Evolutionary conservation across 2,329 filamentous ascomycete species (phyloP), one percentile per base, ranked within the genome.

Genomic region (Pseudophaeomoniella oleicola): DNA sequence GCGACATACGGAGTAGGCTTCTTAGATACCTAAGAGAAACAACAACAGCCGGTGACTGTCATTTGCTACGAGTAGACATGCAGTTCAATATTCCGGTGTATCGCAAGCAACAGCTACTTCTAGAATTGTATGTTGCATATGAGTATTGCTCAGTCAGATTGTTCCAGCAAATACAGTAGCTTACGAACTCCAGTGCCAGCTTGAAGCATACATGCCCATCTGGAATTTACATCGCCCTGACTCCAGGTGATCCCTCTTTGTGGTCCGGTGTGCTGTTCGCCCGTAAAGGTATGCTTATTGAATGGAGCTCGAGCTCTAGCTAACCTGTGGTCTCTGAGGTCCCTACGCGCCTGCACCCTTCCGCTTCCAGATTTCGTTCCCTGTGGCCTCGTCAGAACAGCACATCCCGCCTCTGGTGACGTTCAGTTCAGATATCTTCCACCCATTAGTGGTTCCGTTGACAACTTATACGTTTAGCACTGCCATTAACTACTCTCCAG

Each of bases 401-500:
- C 62, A 69, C 36, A 62, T 83, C 14, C 83, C 88, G 35, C 90
- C 90, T 6, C 67, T 87, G 13, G 75, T 98, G 45, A 88, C 80
- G 37, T 94, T 98, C 58, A 73, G 76, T 32, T 92, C 84, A 47
- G 88, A 96, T 54, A 80, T 96, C 46, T 98, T 96, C 57, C 88
- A 98, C 55, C 88, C 88, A 13, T 69, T 98, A 30, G 78, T 96
- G 46, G 86, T 87, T 5, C 87, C 90, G 27, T 69, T 92, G 42
- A 94, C 86, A n/a, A 94, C 85, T 3, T 92, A 94, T 59, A 90
- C 84, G 53, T 92, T 93, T 63, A 81, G 84, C 30, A 86, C 83
- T 42, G 35, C 35, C 12, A 37, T 39, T 19, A 44, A 48, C 34
- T 32, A 44, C 3, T 39, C 42, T 4, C 22, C 22, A 9, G 22